Base-by-base conservation (phyloP, 176 grass and related monocot genomes). In the Lolium rigidum region DNA sequence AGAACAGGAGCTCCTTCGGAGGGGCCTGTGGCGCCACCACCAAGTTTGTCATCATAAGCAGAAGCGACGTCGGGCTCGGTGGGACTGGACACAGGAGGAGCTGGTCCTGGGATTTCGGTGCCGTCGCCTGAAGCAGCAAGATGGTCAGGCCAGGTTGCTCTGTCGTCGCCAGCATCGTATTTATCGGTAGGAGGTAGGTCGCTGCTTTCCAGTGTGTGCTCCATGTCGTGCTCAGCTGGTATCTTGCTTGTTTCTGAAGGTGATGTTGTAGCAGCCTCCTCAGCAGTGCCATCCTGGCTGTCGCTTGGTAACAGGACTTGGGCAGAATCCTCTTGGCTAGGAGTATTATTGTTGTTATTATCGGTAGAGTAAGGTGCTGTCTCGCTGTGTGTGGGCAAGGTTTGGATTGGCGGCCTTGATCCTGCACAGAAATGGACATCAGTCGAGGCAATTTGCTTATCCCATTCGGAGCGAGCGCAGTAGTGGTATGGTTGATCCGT, bases 321-420 rank as follows among this genome's bases (percentile, higher is more conserved):
- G 68, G 75, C 60, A 65, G 51, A 26, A 12, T 26, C 52, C 18
- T 89, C 78, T 56, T 89, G 78, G 47, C 77, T 5, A 55, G 38
- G 5, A 64, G 78, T 38, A 17, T 21, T 57, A 80, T n/a, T n/a
- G n/a, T n/a, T n/a, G n/a, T 22, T 70, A 83, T 73, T 51, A 50
- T 39, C 2, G 35, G 62, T 41, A 20, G 83, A 86, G 86, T 73
- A 77, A 20, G 70, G 18, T 76, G 87, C 39, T 3, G 20, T 37
- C 57, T 86, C 78, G 0, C 41, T 84, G 9, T 86, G 82, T 21
- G 70, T 39, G 58, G 90, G 46, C 80, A 84, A 80, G 35, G 51
- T 72, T 16, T 92, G 66, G 76, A 92, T 69, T 15, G 85, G 94
- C 26, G 70, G 7, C 84, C 83, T 94, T 11, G 76, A 65, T 21